Evolutionary conservation across 306 rosid species (phyloP).

Genomic region (Ormosia semicastrata): DNA sequence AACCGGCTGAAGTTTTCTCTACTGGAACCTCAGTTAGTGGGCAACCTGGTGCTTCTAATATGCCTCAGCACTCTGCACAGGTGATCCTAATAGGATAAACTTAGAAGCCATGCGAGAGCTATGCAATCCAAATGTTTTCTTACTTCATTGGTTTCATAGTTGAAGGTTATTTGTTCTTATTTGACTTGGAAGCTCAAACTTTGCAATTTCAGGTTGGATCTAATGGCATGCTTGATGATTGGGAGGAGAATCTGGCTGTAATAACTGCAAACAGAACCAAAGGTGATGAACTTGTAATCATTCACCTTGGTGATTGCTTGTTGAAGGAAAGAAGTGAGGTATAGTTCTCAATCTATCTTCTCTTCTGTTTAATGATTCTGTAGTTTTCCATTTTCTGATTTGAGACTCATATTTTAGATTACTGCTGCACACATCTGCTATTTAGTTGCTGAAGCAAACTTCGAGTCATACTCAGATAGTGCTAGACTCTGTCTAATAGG

Average conservation of each 20-base stretch:
- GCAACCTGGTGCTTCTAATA: slow-evolving; percentile 36
- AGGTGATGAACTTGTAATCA: slow-evolving; percentile 85
- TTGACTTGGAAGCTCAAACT: slow-evolving; percentile 14
- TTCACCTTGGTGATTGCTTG: slow-evolving; percentile 88
- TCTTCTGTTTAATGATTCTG: not conserved
- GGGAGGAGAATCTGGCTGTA: slow-evolving; percentile 93
- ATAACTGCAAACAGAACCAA: slow-evolving; percentile 93
- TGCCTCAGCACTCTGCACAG: slow-evolving; percentile 62
- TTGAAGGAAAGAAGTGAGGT: slow-evolving; percentile 97
- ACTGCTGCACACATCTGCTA: slow-evolving; percentile 96
- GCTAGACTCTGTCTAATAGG: slow-evolving; percentile 92
- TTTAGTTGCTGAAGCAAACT: slow-evolving; percentile 90
- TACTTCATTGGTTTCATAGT: not conserved
- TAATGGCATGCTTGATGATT: slow-evolving; percentile 78
- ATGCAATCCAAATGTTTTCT: slow-evolving; percentile 8
- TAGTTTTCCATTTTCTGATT: slow-evolving; percentile 23
- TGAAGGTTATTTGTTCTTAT: slow-evolving; percentile 11
- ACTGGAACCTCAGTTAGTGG: slow-evolving; percentile 30
- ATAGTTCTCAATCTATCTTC: slow-evolving; percentile 8
- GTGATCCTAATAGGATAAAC: slow-evolving; percentile 44
- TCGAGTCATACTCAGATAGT: slow-evolving; percentile 76
- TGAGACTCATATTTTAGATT: slow-evolving; percentile 51
- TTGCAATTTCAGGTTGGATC: slow-evolving; percentile 52
- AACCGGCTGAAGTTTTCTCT: slow-evolving; percentile 89
- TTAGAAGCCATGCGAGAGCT: slow-evolving; percentile 5